These are phyloP conservation scores for Globisporangium nodosum DNA, from an alignment of 352 stramenopile genomes.

Conservation along the genomic window DNA sequence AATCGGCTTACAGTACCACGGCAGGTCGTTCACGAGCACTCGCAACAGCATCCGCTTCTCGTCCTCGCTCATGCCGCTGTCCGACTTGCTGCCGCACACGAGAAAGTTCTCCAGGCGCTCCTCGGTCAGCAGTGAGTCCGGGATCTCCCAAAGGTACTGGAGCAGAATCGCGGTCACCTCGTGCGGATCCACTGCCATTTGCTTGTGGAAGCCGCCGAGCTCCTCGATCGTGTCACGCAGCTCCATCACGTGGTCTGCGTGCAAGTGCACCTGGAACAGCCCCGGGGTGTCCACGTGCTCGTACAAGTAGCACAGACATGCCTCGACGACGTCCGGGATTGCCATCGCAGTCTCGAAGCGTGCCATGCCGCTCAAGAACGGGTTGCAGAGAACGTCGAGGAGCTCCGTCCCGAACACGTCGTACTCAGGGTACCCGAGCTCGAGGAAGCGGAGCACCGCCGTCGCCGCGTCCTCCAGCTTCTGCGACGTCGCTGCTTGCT, in stretches of 20 bases:
- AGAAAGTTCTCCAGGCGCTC: conserved; percentile 71
- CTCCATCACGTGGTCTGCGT: conserved; percentile 72
- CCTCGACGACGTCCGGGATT: conserved; percentile 74
- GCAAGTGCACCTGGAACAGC: conserved; percentile 76
- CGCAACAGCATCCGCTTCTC: conserved; percentile 57
- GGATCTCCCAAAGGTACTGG: conserved; percentile 82
- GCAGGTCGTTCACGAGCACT: conserved; percentile 75
- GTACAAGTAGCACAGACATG: conserved; percentile 77
- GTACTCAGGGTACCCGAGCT: conserved; percentile 83
- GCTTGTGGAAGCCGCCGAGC: conserved; percentile 74
- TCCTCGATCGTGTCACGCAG: conserved; percentile 79
- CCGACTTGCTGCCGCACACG: conserved; percentile 28
- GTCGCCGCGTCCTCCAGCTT: conserved; percentile 64
- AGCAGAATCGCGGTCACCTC: conserved; percentile 73
- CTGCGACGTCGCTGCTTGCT: conserved; percentile 48
- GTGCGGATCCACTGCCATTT: conserved; percentile 76
- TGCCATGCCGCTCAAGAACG: conserved; percentile 79
- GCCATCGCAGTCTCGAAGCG: conserved; percentile 81
- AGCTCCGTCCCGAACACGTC: conserved; percentile 75
- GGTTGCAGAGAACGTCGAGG: conserved; percentile 76
- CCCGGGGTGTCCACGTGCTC: conserved; percentile 69
- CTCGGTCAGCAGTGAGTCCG: conserved; percentile 67
- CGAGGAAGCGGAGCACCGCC: conserved; percentile 73
- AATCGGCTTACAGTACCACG: conserved; percentile 75
- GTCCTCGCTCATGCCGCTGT: conserved; percentile 33